Base-by-base conservation (phyloP, 108 stramenopile genomes). In the Heterococcus sp. region DNA sequence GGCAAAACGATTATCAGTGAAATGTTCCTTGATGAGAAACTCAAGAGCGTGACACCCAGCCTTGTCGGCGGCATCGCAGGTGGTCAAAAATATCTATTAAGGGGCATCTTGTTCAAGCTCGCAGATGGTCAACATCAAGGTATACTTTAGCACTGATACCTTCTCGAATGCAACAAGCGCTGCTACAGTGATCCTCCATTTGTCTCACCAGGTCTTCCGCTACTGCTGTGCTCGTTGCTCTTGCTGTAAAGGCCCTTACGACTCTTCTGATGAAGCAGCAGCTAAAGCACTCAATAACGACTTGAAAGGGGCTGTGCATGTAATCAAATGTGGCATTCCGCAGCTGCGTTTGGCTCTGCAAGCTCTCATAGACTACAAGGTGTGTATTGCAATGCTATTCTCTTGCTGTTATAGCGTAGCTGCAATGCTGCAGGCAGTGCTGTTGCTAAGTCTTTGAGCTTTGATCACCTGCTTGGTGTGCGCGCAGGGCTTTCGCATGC, bases 61-160 rank as follows among this genome's bases (percentile, higher is more conserved):
- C 1, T 3, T n/a, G 0, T 84, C 8, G 83, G 83, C 2, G 83
- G 83, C 0, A 32, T 74, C n/a, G 83, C 83, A 2, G 83, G 82
- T 3, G 82, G 82, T n/a, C 39, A 65, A 33, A 84, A 84, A 75
- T 84, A 72, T 33, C 32, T 84, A 66, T 80, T 79, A 80, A 73
- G 84, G 34, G 84, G 84, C 21, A 84, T 84, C 28, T 37, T 84
- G 27, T 84, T 84, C 35, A 84, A 84, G 79, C 74, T 84, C 27
- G 84, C 84, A 1, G 84, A 84, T 14, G 84, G 84, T 21, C 38
- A 38, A 1, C 74, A n/a, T n/a, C n/a, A n/a, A n/a, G n/a, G n/a
- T n/a, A n/a, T n/a, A n/a, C n/a, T n/a, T n/a, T n/a, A n/a, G n/a
- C n/a, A n/a, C n/a, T n/a, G n/a, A n/a, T n/a, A n/a, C n/a, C n/a